A percentile compares a stretch with the other conserved stretches of the same genome.
Conservation (phyloP, 2,329 filamentous ascomycete species). For the Ceratocystis colombiana region DNA sequence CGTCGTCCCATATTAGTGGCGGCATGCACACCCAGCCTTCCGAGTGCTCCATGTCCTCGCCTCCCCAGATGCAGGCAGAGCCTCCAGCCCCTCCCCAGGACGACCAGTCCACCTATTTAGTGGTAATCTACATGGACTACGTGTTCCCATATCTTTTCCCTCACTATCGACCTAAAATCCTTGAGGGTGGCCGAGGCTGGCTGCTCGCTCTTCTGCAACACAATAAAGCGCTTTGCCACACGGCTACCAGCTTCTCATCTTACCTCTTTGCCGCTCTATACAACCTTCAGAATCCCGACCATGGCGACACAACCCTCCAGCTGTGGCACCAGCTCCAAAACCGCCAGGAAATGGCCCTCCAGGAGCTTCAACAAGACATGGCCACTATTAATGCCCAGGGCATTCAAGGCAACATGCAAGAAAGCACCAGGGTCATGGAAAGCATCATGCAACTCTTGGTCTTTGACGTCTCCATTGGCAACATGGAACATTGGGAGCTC, state of each 20-base stretch:
- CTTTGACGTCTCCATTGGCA: conserved; percentile 41
- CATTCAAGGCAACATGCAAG: conserved; percentile 30
- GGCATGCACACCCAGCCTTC: conserved; percentile 22
- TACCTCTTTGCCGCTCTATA: conserved; percentile 45
- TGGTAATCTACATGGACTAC: conserved; percentile 53
- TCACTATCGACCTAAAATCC: conserved; percentile 48
- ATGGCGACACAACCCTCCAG: conserved; percentile 33
- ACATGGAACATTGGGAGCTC: conserved; percentile 41
- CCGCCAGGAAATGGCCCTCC: conserved; percentile 39
- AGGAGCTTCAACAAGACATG: conserved; percentile 38
- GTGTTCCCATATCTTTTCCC: conserved; percentile 54
- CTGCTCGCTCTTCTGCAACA: conserved; percentile 47
- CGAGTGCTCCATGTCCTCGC: conserved; percentile 25
- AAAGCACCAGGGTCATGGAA: conserved; percentile 38
- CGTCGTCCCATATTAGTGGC: conserved; percentile 15
- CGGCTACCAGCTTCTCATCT: conserved; percentile 45
- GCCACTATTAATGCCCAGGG: conserved; percentile 32
- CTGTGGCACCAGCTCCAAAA: conserved; percentile 36
- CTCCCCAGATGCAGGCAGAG: conserved; percentile 13
- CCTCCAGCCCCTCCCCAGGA: conserved; percentile 2
- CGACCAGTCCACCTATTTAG: conserved; percentile 33
- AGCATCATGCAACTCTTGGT: conserved; percentile 45
- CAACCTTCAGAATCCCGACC: conserved; percentile 25
- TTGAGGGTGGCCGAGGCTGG: conserved; percentile 51
- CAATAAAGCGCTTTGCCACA: conserved; percentile 49